Evolutionary conservation across 768 basidiomycete species (phyloP).

Genomic region (Boletus sensibilis): DNA sequence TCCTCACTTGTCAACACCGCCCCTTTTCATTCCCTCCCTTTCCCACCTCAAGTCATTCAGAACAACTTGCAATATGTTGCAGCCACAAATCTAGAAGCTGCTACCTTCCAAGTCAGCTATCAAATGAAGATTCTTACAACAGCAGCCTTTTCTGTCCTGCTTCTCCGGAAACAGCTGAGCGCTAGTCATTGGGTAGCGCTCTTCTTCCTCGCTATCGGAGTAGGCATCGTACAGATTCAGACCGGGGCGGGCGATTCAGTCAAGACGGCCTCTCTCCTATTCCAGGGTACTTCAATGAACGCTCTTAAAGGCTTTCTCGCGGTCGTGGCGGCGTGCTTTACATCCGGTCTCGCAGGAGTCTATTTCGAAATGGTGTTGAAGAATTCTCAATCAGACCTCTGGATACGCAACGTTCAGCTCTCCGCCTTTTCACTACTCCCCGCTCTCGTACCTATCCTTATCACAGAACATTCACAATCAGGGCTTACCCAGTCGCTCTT

Average conservation of each 20-base stretch:
- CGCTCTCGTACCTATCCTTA: conserved; percentile 74
- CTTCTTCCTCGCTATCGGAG: conserved; percentile 81
- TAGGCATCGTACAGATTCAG: conserved; percentile 87
- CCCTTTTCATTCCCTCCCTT: conserved; percentile 7
- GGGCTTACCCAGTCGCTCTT: conserved; percentile 59
- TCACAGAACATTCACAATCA: conserved; percentile 42
- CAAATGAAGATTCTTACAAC: conserved; percentile 98
- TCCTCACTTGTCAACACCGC: not conserved
- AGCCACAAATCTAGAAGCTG: conserved; percentile 88
- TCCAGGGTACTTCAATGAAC: conserved; percentile 62
- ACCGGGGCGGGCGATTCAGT: conserved; percentile 32
- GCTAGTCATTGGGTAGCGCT: conserved; percentile 82
- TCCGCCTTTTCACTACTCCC: conserved; percentile 93
- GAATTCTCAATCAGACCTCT: conserved; percentile 83
- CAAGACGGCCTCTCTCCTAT: conserved; percentile 31
- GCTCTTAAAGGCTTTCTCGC: conserved; percentile 86
- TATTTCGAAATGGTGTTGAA: conserved; percentile 99
- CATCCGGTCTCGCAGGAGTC: conserved; percentile 93
- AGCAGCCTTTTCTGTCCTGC: conserved; percentile 80
- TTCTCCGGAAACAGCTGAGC: conserved; percentile 74
- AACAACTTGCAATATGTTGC: conserved; percentile 96
- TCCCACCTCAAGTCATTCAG: conserved; percentile 62
- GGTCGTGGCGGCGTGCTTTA: conserved; percentile 88
- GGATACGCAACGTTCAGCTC: conserved; percentile 96
- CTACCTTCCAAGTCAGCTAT: conserved; percentile 95